Evolutionary conservation across 495 filamentous ascomycete genomes (phyloP), one percentile per base, ranked within the genome.

Genomic region (Daldinia decipiens): DNA sequence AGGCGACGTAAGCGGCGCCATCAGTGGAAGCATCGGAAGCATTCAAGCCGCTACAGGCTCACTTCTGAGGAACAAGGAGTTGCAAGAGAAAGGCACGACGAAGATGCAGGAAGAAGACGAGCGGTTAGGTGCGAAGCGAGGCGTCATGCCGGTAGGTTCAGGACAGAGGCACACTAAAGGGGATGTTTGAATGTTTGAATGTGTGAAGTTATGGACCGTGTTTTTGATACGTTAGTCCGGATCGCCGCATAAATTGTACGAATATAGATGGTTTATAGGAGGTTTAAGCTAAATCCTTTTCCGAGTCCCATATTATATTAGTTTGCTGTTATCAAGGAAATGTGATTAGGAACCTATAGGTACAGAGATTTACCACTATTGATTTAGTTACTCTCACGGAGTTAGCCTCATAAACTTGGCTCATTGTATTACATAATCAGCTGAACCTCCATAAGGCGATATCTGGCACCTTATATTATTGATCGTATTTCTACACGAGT

Each of bases 21-120:
- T 73, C 45, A 62, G 51, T 34, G 73, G 68, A 15, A 69, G 39
- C 53, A 17, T 67, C 8, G 73, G 73, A 15, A 72, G 69, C 63
- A 2, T 72, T 47, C 70, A 75, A 39, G 67, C 65, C 0, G 70
- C 70, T 11, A 38, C 62, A 5, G 73, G 73, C 15, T 58, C 69
- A 15, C 15, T 64, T 57, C 34, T 75, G 12, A 31, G 69, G 9
- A 72, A 72, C 62, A 67, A 70, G 57, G 59, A 2, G 19, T 58
- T 74, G 62, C 59, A 72, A 39, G 65, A 70, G 47, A 70, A 75
- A 40, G 73, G 73, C 24, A 26, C 31, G 15, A 32, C 62, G 7
- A 73, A 73, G 59, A 75, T 75, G 73, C 70, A 69, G 19, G 66
- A 70, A 15, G 73, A 75, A 24, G 73, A 75, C 36, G 65, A 71